Conservation (phyloP, 2,329 filamentous ascomycete genomes). For the Diaporthe ampelina region DNA sequence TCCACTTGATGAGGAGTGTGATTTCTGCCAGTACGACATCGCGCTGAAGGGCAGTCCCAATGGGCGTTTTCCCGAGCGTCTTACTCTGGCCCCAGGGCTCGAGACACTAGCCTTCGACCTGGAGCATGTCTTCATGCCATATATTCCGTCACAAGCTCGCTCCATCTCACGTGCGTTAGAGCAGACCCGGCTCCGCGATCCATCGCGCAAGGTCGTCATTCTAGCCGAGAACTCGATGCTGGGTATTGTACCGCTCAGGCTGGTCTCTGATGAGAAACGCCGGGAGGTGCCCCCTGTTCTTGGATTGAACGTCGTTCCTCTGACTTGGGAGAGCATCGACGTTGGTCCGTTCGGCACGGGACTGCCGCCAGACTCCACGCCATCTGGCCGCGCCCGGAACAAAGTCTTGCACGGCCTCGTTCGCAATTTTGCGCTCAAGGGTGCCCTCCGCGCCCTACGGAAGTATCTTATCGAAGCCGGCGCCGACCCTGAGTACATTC, state of each 20-base stretch:
- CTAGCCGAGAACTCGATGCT: slow-evolving; percentile 57
- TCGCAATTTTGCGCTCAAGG: slow-evolving; percentile 47
- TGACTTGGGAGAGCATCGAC: slow-evolving; percentile 25
- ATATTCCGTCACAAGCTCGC: slow-evolving; percentile 53
- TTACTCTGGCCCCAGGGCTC: slow-evolving; percentile 43
- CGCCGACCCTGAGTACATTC: slow-evolving; percentile 8
- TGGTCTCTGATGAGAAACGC: slow-evolving; percentile 45
- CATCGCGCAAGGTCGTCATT: slow-evolving; percentile 55
- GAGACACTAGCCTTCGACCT: slow-evolving; percentile 47
- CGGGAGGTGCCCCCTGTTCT: slow-evolving; percentile 53
- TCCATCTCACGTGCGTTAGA: slow-evolving; percentile 43
- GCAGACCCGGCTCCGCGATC: not conserved
- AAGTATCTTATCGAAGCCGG: slow-evolving; percentile 48
- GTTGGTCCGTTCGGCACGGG: slow-evolving; percentile 43
- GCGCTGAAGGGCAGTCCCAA: slow-evolving; percentile 45
- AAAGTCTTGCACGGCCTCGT: slow-evolving; percentile 46
- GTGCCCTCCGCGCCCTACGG: slow-evolving; percentile 46
- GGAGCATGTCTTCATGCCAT: slow-evolving; percentile 51
- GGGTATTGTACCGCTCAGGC: slow-evolving; percentile 54
- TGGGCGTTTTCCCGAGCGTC: slow-evolving; percentile 43
- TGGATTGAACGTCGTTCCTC: slow-evolving; percentile 53
- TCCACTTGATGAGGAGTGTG: slow-evolving; percentile 44
- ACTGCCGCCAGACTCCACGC: slow-evolving; percentile 18
- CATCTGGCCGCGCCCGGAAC: slow-evolving; percentile 29
- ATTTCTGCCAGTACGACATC: slow-evolving; percentile 47